These are phyloP conservation scores for Phlegmacium glaucopus DNA, from an alignment of 768 basidiomycete genomes.

Conservation along the genomic window DNA sequence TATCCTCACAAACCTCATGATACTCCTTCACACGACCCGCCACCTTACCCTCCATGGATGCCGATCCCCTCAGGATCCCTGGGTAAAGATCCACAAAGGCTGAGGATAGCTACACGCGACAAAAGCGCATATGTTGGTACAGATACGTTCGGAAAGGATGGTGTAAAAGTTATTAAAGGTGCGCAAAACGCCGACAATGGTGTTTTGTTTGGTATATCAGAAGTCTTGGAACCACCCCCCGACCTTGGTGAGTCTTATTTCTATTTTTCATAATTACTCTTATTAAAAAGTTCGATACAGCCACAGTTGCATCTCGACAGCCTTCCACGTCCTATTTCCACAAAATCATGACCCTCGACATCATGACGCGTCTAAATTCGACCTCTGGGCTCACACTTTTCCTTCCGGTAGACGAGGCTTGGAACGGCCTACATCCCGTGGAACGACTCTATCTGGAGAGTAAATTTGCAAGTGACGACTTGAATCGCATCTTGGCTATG, in stretches of 20 bases:
- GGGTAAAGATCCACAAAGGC: slow-evolving; percentile 75
- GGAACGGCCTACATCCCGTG: slow-evolving; percentile 68
- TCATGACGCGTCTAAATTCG: slow-evolving; percentile 53
- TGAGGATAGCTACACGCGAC: slow-evolving; percentile 58
- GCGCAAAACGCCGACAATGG: slow-evolving; percentile 68
- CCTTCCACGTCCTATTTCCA: slow-evolving; percentile 69
- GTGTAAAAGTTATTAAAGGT: slow-evolving; percentile 60
- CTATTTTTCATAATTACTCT: slow-evolving; percentile 4
- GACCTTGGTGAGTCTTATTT: slow-evolving; percentile 56
- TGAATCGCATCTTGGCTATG: slow-evolving; percentile 74
- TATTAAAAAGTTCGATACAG: slow-evolving; percentile 32
- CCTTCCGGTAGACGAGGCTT: slow-evolving; percentile 83
- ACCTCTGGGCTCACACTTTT: slow-evolving; percentile 83
- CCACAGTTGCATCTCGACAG: slow-evolving; percentile 54
- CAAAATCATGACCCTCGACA: slow-evolving; percentile 63
- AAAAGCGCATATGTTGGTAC: slow-evolving; percentile 60
- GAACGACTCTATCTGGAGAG: slow-evolving; percentile 90
- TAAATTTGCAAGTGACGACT: slow-evolving; percentile 78
- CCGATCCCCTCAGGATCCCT: slow-evolving; percentile 80
- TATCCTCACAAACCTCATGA: slow-evolving; percentile 62
- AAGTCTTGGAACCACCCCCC: slow-evolving; percentile 71
- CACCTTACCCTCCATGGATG: slow-evolving; percentile 82
- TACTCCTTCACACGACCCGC: slow-evolving; percentile 63
- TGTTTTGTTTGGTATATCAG: slow-evolving; percentile 67
- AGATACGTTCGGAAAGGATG: slow-evolving; percentile 77